Evolutionary conservation across 2,329 filamentous ascomycete species (phyloP).

Genomic region (Cercospora nicotianae): DNA sequence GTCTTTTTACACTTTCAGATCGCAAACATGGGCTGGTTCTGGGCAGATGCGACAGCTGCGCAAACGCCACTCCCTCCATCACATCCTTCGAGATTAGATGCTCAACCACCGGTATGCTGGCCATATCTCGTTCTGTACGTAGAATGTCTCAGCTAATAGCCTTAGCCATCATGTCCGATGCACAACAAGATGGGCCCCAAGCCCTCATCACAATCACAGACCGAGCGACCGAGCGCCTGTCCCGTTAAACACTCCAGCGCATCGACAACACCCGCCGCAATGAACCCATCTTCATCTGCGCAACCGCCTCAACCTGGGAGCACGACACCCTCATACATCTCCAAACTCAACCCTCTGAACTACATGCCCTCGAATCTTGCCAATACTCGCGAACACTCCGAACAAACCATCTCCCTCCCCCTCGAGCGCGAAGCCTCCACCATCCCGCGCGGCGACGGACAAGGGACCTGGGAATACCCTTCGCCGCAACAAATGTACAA

Average conservation of each 20-base stretch:
- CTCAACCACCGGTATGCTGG: constrained; percentile 56
- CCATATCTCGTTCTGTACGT: not conserved
- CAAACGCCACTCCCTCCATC: constrained; percentile 49
- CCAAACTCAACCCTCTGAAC: constrained; percentile 78
- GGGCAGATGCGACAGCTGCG: constrained; percentile 57
- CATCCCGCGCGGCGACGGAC: constrained; percentile 78
- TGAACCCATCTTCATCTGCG: constrained; percentile 23
- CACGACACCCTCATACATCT: constrained; percentile 53
- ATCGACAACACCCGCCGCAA: constrained; percentile 46
- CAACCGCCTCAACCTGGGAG: constrained; percentile 26
- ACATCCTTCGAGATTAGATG: constrained; percentile 43
- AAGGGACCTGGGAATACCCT: constrained; percentile 92
- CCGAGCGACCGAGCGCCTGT: constrained; percentile 50
- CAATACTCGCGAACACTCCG: constrained; percentile 67
- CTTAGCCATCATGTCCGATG: constrained; percentile 69
- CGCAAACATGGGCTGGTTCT: constrained; percentile 66
- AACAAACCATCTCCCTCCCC: constrained; percentile 73
- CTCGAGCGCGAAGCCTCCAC: constrained; percentile 80
- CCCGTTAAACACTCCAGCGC: constrained; percentile 49
- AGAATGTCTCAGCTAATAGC: constrained; percentile 18
- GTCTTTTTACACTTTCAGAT: not conserved
- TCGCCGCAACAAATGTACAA: constrained; percentile 99
- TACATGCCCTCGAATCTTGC: constrained; percentile 87
- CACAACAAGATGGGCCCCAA: constrained; percentile 51
- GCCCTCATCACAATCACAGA: constrained; percentile 31